Base-by-base conservation (phyloP, 176 grass and related monocot genomes). In the Stipa capillata region DNA sequence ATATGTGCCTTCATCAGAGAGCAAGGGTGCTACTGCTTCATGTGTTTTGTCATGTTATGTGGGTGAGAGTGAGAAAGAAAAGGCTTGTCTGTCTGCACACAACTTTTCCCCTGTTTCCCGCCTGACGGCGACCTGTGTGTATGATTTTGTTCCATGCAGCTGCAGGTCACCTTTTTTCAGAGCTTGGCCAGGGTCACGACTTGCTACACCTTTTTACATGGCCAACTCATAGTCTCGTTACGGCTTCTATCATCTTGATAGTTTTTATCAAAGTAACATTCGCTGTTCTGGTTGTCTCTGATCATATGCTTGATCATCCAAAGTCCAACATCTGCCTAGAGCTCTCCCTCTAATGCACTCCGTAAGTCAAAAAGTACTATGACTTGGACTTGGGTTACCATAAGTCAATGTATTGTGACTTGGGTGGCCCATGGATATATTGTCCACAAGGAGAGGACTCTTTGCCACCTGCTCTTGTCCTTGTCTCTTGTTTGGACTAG, bases 391-490 rank as follows among this genome's bases (percentile, higher is more conserved):
- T n/a, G n/a, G n/a, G n/a, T n/a, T n/a, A n/a, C n/a, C n/a, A n/a
- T n/a, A n/a, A n/a, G n/a, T 85, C 83, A 79, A 79, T 29, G 47
- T 66, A 34, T 20, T 39, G 40, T 12, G 51, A 58, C 42, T 43
- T 31, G 8, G 14, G 52, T 9, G 43, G 11, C 24, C 21, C 17
- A 35, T n/a, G n/a, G n/a, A n/a, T n/a, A n/a, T n/a, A 35, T 37
- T 49, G 48, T 39, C 39, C 23, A 74, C 39, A 28, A 6, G 29
- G 42, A 24, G 4, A 7, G n/a, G 25, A 20, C 69, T 16, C 24
- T 66, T 49, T 17, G 15, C 45, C 53, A 74, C 77, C 77, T 0
- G 31, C 51, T 40, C 84, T 51, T 76, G 78, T 86, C 61, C 62
- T 68, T 42, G 39, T 41, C 42, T 60, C 70, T 87, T 68, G 62